A percentile compares a stretch with the other conserved stretches of the same genome.
phyloP scores from a whole-genome alignment of 2,329 filamentous ascomycete species.

The Pestalotiopsis sp. region DNA sequence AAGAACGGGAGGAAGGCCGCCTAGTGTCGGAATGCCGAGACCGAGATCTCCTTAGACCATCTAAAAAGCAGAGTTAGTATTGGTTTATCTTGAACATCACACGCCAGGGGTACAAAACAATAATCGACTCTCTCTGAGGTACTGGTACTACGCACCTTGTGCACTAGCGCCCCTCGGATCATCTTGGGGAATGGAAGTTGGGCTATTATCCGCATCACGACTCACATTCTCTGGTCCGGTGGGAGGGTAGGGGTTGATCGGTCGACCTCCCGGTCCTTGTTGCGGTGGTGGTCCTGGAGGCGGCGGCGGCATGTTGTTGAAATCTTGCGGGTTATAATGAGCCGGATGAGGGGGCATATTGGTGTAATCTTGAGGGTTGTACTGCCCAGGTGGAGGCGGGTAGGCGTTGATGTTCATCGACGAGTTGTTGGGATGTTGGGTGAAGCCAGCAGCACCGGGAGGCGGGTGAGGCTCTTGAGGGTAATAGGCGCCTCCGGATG shows the following conservation, averaged over 20 bases:
- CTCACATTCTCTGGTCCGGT: constrained; percentile 37
- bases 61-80: constrained; percentile 12
- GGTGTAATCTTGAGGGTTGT: constrained; percentile 29
- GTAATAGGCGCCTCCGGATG: constrained; percentile 32
- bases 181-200: constrained; percentile 21
- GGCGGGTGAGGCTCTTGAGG: constrained; percentile 22
- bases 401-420: constrained; percentile 30
- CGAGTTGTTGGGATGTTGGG: constrained; percentile 31
- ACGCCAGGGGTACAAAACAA: neutral
- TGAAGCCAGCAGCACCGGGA: constrained; percentile 27
- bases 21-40: neutral
- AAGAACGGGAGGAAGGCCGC: constrained; percentile 14
- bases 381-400: constrained; percentile 16
- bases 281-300: constrained; percentile 25
- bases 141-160: constrained; percentile 35
- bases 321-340: constrained; percentile 31
- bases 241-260: constrained; percentile 13
- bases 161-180: constrained; percentile 28
- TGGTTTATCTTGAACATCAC: neutral
- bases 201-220: constrained; percentile 27
- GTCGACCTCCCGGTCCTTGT: constrained; percentile 18
- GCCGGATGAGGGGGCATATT: constrained; percentile 21
- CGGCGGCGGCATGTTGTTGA: constrained; percentile 28
- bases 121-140: neutral
- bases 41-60: constrained; percentile 24